Evolutionary conservation across 2,329 filamentous ascomycete species (phyloP).

Genomic region (Sporothrix curviconia): DNA sequence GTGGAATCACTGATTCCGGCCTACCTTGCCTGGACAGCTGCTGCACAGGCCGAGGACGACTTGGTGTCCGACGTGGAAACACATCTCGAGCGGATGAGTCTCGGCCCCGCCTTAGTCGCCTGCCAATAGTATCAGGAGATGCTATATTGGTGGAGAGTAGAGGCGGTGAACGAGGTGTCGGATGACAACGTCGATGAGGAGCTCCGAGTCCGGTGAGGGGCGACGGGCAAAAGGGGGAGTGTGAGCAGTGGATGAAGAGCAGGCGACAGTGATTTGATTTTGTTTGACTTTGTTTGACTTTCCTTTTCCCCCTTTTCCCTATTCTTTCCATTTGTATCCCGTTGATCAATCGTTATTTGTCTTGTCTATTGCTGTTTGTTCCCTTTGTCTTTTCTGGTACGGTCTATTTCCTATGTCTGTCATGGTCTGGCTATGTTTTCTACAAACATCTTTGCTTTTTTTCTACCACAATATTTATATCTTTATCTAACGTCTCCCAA

Average conservation of each 20-base stretch:
- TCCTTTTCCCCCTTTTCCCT: neutral
- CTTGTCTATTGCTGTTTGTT: neutral
- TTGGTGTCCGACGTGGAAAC: neutral
- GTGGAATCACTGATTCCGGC: slow-evolving; percentile 1
- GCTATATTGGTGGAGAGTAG: slow-evolving; percentile 3
- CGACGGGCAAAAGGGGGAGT: neutral
- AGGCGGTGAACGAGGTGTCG: neutral
- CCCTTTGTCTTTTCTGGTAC: neutral
- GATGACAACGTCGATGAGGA: neutral
- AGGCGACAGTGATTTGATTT: slow-evolving; percentile 10
- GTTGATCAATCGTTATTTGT: neutral
- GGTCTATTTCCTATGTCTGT: neutral
- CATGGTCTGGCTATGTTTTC: neutral
- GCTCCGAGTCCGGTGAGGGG: slow-evolving; percentile 4
- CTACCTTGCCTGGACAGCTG: slow-evolving; percentile 10
- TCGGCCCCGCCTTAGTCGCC: slow-evolving; percentile 4
- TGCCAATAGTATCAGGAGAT: slow-evolving; percentile 14
- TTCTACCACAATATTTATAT: neutral
- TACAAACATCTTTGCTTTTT: neutral
- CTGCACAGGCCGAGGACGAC: neutral
- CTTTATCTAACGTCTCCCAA: too few species aligned
- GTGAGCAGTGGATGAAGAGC: slow-evolving; percentile 8
- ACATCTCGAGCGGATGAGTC: neutral
- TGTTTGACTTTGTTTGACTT: neutral
- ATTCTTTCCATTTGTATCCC: neutral